Evolutionary conservation across 306 rosid genomes (phyloP), one percentile per base, ranked within the genome.

Genomic region (Prunus kanzakura): DNA sequence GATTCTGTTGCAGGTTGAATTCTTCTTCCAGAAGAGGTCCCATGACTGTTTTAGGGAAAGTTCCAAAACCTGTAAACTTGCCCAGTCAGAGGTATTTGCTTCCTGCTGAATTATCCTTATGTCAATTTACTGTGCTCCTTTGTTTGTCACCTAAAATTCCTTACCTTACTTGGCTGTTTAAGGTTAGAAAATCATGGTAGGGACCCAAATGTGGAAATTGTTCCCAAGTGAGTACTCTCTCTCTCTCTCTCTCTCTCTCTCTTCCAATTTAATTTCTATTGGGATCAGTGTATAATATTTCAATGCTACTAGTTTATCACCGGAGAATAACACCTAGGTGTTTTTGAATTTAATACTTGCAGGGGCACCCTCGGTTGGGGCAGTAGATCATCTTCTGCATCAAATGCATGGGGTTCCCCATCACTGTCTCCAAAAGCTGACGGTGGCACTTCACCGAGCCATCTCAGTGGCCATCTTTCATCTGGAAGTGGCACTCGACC

Each of bases 301-400:
- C 60, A 15, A 23, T 71, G 45, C 61, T 79, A 70, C 56, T 30
- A 18, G n/a, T 73, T 16, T 29, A 23, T 38, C 3, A 41, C 69
- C 9, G n/a, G 65, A 68, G 41, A 32, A 47, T 79, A 71, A 22
- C 71, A 25, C 60, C 69, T 22, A 16, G 50, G n/a, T 11, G 27
- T 35, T 66, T 77, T 78, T 75, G 61, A 43, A 68, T 69, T 70
- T 27, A 69, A 72, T 56, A 10, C 23, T 43, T 72, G 61, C 71
- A 96, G 99, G 96, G 99, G 99, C 52, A 91, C 97, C 35, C 94
- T 82, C 61, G 79, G 96, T 88, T 96, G 99, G 99, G 99, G 99
- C 67, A 85, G 88, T 87, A 93, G 57, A 89, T 87, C 97, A 67
- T 87, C 97, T n/a, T 82, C 94, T 81, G 81, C 91, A 67, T 61